Evolutionary conservation across 257 asterid species (phyloP).

Genomic region (Solanum infundibuliforme): DNA sequence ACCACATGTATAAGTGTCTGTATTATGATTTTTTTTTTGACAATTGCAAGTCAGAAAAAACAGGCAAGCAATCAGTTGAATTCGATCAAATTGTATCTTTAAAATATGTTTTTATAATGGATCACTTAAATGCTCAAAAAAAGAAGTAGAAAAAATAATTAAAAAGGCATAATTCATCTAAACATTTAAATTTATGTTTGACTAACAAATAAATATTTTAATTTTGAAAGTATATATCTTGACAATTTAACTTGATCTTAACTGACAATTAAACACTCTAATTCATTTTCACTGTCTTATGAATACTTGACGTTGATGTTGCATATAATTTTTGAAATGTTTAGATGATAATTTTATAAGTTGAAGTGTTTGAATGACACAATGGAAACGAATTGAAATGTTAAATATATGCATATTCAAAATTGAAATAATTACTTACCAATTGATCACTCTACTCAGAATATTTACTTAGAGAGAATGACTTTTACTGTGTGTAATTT

Average conservation of each 20-base stretch:
- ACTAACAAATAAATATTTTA: fast-evolving
- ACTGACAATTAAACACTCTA: too few relatives aligned
- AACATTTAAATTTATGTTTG: too few relatives aligned
- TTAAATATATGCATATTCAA: too few relatives aligned
- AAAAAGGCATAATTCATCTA: not conserved
- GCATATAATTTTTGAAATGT: too few relatives aligned
- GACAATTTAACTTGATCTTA: fast-evolving
- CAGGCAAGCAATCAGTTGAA: not conserved
- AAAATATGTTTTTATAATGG: not conserved
- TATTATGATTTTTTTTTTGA: not conserved
- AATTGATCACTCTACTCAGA: too few relatives aligned
- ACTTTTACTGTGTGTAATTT: too few relatives aligned
- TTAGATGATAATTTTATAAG: too few relatives aligned
- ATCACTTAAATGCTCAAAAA: not conserved
- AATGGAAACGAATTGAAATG: too few relatives aligned
- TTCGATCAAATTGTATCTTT: not conserved
- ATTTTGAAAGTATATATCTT: not conserved
- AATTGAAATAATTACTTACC: too few relatives aligned
- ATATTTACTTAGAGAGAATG: not conserved
- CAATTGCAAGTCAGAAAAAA: not conserved
- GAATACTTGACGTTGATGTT: fast-evolving
- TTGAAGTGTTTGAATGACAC: too few relatives aligned
- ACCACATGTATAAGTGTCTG: not conserved
- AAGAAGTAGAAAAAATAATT: fast-evolving
- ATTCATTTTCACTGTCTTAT: too few relatives aligned